phyloP scores from a whole-genome alignment of 2,329 filamentous ascomycete species.

The Cordyceps javanica region DNA sequence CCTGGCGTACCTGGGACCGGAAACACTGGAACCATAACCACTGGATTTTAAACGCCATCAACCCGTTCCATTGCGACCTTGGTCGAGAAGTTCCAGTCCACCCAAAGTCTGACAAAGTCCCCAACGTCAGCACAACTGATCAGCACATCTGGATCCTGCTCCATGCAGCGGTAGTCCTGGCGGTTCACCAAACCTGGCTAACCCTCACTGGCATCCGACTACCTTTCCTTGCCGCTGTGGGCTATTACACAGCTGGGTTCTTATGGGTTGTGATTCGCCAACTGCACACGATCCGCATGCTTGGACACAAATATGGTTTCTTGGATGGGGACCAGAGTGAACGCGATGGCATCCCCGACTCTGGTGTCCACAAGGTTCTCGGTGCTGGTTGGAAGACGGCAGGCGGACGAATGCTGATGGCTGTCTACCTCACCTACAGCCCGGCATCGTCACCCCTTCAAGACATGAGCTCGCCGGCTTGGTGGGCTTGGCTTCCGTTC shows the following conservation, averaged over 20 bases:
- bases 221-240: constrained; percentile 22
- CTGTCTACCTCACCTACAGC: constrained; percentile 27
- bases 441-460: constrained; percentile 19
- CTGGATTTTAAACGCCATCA: constrained; percentile 24
- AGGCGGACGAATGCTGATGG: constrained; percentile 26
- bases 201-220: constrained; percentile 24
- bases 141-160: constrained; percentile 31
- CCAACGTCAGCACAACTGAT: constrained; percentile 27
- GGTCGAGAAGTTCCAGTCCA: constrained; percentile 29
- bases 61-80: constrained; percentile 21
- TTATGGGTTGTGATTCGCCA: constrained; percentile 32
- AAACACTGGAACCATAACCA: constrained; percentile 24
- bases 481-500: constrained; percentile 24
- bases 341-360: constrained; percentile 34
- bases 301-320: constrained; percentile 32
- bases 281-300: constrained; percentile 27
- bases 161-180: constrained; percentile 30
- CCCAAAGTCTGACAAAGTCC: constrained; percentile 31
- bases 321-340: constrained; percentile 36
- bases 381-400: constrained; percentile 26
- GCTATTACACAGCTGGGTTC: constrained; percentile 31
- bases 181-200: constrained; percentile 28
- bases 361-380: constrained; percentile 26
- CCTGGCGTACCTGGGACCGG: constrained; percentile 24
- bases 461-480: constrained; percentile 22